Evolutionary conservation across 2,329 filamentous ascomycete genomes (phyloP).

Genomic region (Pestalotiopsis sp.): DNA sequence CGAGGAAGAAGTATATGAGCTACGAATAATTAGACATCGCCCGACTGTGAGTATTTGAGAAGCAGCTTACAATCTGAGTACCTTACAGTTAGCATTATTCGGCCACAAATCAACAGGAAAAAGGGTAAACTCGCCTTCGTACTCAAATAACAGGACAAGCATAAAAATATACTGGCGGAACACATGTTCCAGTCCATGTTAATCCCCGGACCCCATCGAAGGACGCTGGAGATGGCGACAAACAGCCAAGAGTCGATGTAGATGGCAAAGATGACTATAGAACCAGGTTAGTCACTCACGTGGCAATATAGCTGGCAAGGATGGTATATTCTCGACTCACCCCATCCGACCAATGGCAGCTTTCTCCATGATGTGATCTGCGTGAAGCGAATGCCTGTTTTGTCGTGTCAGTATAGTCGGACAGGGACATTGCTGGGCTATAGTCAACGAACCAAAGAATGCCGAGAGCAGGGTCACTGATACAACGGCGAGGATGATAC

Average conservation of each 20-base stretch:
- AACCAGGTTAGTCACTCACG: neutral
- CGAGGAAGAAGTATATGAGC: slow-evolving; percentile 66
- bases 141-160: slow-evolving; percentile 63
- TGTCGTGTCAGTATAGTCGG: neutral
- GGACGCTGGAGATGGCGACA: slow-evolving; percentile 57
- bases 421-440: neutral
- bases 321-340: slow-evolving; percentile 32
- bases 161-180: slow-evolving; percentile 61
- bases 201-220: slow-evolving; percentile 61
- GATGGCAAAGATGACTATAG: slow-evolving; percentile 61
- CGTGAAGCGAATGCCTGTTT: slow-evolving; percentile 39
- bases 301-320: neutral
- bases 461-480: slow-evolving; percentile 22
- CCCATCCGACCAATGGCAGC: slow-evolving; percentile 45
- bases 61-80: slow-evolving; percentile 35
- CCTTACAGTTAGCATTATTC: neutral
- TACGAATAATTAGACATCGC: slow-evolving; percentile 22
- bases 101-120: neutral
- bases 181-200: slow-evolving; percentile 54
- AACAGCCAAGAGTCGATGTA: slow-evolving; percentile 65
- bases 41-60: neutral
- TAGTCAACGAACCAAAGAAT: slow-evolving; percentile 21
- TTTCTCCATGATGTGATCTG: slow-evolving; percentile 42
- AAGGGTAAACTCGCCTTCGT: slow-evolving; percentile 53
- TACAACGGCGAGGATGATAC: slow-evolving; percentile 20